Conservation (phyloP, 257 asterid species). For the Dorcoceras hygrometricum region DNA sequence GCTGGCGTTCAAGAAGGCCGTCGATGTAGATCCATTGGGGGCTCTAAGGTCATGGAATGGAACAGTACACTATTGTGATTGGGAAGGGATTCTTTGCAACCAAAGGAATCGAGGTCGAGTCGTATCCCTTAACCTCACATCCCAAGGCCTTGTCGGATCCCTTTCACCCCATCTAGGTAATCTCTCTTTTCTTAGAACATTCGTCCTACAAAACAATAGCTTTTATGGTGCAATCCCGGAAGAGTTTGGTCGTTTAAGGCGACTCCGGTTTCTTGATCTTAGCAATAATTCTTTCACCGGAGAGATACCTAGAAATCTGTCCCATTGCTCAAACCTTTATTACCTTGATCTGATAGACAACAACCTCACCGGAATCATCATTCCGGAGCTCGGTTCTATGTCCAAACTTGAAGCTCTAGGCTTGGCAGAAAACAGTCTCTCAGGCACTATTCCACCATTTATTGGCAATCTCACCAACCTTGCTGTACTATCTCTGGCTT, state of each 20-base stretch:
- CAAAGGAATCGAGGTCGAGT: slow-evolving; percentile 8
- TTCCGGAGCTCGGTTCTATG: slow-evolving; percentile 22
- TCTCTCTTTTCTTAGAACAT: slow-evolving; percentile 18
- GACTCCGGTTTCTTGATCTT: slow-evolving; percentile 23
- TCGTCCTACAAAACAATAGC: slow-evolving; percentile 25
- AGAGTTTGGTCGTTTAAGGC: slow-evolving; percentile 23
- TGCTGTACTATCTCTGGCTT: background rate
- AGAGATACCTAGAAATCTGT: slow-evolving; percentile 22
- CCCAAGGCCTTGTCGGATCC: slow-evolving; percentile 22
- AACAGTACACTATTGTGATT: slow-evolving; percentile 17
- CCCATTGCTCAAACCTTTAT: slow-evolving; percentile 20
- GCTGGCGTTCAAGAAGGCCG: slow-evolving; percentile 24
- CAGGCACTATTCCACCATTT: slow-evolving; percentile 29
- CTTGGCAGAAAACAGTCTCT: slow-evolving; percentile 19
- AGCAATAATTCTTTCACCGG: slow-evolving; percentile 25
- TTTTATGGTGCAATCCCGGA: slow-evolving; percentile 27
- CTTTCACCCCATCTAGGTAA: slow-evolving; percentile 20
- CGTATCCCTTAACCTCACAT: slow-evolving; percentile 15
- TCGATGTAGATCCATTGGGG: slow-evolving; percentile 21
- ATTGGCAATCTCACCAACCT: slow-evolving; percentile 28
- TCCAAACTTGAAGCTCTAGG: slow-evolving; percentile 14
- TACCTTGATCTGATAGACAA: background rate
- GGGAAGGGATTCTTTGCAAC: slow-evolving; percentile 32
- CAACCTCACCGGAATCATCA: slow-evolving; percentile 19
- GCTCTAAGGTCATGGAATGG: slow-evolving; percentile 30